Evolutionary conservation across 2,329 filamentous ascomycete genomes (phyloP), one percentile per base, ranked within the genome.

Genomic region (Beauveria caledonica): DNA sequence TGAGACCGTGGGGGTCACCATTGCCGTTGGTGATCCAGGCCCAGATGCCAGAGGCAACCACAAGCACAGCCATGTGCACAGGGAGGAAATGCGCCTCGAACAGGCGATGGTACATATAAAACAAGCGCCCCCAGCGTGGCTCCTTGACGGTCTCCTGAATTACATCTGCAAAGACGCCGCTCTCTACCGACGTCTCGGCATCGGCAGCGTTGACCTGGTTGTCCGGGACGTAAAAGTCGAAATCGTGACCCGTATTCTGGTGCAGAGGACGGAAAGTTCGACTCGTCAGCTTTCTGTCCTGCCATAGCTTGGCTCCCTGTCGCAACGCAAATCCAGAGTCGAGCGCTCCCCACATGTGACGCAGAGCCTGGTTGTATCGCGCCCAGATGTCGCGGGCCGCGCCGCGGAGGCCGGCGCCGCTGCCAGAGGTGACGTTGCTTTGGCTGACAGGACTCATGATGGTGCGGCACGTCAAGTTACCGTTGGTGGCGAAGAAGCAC

Each of bases 321-420:
- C 82, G 78, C 62, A 88, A 72, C 11, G 85, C 82, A 66, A 82
- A 89, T 2, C 87, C 87, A 17, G 83, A 85, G 68, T 90, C 87
- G 21, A 89, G 75, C 62, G 85, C 82, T 66, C 87, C 87, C 87
- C 87, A 90, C 87, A 90, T 90, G 73, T 90, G 87, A 63, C 87
- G 81, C 58, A 89, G 73, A 50, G 86, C 87, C 73, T 90, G 87
- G 71, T 84, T 86, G 70, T 89, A 90, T 23, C 87, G 84, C 23
- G 87, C 87, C 42, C 75, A 71, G 66, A 87, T 78, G 63, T 88
- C 86, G 46, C 78, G 76, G 52, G 80, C 70, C 62, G 82, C 74
- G 50, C 85, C 85, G 19, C 72, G 68, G 53, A 84, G 61, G 17
- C 84, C 83, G 8, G 50, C 23, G 23, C 58, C 75, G 10, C 80